Evolutionary conservation across 371 early-diverging fungal species (phyloP).

Genomic region (Actinomucor elegans): DNA sequence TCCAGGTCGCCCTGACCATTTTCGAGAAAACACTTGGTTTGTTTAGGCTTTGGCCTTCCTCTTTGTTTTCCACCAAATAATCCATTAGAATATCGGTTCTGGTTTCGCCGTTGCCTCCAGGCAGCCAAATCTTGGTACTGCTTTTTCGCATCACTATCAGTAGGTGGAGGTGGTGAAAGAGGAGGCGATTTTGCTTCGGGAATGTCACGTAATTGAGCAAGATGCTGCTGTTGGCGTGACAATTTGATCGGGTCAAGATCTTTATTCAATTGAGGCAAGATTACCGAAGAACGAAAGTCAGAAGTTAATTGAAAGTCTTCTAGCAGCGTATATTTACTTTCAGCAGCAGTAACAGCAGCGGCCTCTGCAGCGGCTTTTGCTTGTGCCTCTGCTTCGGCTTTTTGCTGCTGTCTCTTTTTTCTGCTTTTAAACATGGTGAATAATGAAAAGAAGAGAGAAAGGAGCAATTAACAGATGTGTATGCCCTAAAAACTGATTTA

Average conservation of each 20-base stretch:
- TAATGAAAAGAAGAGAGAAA: neutral
- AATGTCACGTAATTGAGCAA: conserved; percentile 12
- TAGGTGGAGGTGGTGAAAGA: conserved; percentile 4
- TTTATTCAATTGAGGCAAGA: conserved; percentile 35
- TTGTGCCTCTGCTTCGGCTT: conserved; percentile 12
- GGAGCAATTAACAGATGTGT: too few species aligned
- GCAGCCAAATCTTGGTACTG: conserved; percentile 33
- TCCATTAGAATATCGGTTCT: conserved; percentile 31
- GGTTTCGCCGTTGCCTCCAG: conserved; percentile 30
- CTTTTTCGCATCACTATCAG: conserved; percentile 6
- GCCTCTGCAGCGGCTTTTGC: neutral
- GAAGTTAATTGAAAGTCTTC: conserved; percentile 37
- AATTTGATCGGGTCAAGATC: conserved; percentile 10
- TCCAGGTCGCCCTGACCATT: neutral
- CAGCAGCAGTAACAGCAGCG: neutral
- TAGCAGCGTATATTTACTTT: conserved; percentile 21
- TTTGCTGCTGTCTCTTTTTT: conserved; percentile 21
- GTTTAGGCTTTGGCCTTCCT: conserved; percentile 20
- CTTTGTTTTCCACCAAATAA: conserved; percentile 39
- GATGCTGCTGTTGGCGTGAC: conserved; percentile 9
- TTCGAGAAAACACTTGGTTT: too few species aligned
- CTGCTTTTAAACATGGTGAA: conserved; percentile 2
- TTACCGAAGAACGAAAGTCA: conserved; percentile 50
- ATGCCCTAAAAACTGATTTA: conserved; percentile 1
- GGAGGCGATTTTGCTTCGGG: conserved; percentile 6